These are phyloP conservation scores for Epichloe hybrida DNA, from an alignment of 2,329 filamentous ascomycete genomes.

Conservation along the genomic window DNA sequence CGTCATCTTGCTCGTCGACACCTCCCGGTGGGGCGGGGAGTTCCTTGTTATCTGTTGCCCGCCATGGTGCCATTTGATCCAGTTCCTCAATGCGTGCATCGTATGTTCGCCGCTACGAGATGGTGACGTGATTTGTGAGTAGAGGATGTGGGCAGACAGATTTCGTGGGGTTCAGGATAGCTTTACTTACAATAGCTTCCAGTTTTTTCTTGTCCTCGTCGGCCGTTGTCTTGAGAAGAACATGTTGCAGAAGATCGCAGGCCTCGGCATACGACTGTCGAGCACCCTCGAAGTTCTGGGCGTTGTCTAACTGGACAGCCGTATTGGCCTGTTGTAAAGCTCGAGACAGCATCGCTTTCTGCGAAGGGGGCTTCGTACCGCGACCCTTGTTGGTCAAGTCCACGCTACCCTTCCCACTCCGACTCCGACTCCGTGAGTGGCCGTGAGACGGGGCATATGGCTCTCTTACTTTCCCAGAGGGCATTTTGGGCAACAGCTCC, in stretches of 20 bases:
- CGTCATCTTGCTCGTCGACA: constrained; percentile 12
- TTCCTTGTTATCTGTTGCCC: constrained; percentile 51
- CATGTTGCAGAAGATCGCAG: constrained; percentile 74
- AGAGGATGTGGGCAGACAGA: not conserved
- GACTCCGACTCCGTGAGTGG: constrained; percentile 20
- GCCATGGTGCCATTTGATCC: constrained; percentile 51
- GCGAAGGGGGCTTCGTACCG: constrained; percentile 43
- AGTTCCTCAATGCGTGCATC: constrained; percentile 81
- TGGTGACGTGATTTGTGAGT: not conserved
- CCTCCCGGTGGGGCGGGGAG: constrained; percentile 60
- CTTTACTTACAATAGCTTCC: constrained; percentile 69
- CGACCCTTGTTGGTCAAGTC: constrained; percentile 18
- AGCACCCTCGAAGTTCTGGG: constrained; percentile 84
- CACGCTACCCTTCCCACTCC: constrained; percentile 20
- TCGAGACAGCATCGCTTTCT: constrained; percentile 94
- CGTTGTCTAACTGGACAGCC: constrained; percentile 90
- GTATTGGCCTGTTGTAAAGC: constrained; percentile 92
- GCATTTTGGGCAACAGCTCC: constrained; percentile 13
- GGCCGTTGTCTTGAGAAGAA: constrained; percentile 70
- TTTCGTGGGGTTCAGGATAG: not conserved
- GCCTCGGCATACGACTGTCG: constrained; percentile 85
- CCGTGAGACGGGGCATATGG: constrained; percentile 13
- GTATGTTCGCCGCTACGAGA: constrained; percentile 65
- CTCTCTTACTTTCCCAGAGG: constrained; percentile 18
- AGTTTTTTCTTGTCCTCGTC: constrained; percentile 83